phyloP scores from a whole-genome alignment of 192 early-diverging fungal genomes.

The Geranomyces variabilis region DNA sequence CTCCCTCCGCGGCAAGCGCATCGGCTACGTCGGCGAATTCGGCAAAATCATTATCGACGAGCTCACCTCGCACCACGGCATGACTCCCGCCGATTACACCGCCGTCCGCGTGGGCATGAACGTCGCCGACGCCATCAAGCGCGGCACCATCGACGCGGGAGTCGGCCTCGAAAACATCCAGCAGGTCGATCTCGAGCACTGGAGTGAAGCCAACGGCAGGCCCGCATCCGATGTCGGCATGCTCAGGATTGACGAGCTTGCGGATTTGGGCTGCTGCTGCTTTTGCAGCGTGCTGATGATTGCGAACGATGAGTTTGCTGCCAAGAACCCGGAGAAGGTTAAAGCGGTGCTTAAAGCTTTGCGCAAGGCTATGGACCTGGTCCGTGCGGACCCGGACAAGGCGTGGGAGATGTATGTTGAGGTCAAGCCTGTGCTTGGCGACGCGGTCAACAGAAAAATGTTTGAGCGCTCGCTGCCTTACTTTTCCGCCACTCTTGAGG shows the following conservation, averaged over 20 bases:
- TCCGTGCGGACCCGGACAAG: constrained; percentile 54
- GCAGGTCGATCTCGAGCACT: constrained; percentile 62
- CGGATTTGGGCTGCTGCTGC: constrained; percentile 64
- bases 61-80: constrained; percentile 42
- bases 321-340: constrained; percentile 60
- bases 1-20: constrained; percentile 56
- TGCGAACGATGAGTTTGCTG: constrained; percentile 62
- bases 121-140: constrained; percentile 61
- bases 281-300: constrained; percentile 63
- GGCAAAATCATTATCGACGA: constrained; percentile 48
- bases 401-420: constrained; percentile 60
- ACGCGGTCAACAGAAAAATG: constrained; percentile 59
- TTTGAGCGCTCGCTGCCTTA: constrained; percentile 64
- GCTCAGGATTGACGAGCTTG: constrained; percentile 69
- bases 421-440: constrained; percentile 62
- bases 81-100: constrained; percentile 44
- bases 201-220: constrained; percentile 55
- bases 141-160: constrained; percentile 63
- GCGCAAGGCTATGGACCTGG: constrained; percentile 53
- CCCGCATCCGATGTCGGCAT: constrained; percentile 56
- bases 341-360: constrained; percentile 58
- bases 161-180: constrained; percentile 71
- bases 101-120: constrained; percentile 74
- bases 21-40: constrained; percentile 64
- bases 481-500: constrained; percentile 51